Percentiles rank a stretch among this genome's conserved stretches.
Evolutionary conservation across 805 yeast genomes (phyloP).

Genomic region (Saturnispora mendoncae): DNA sequence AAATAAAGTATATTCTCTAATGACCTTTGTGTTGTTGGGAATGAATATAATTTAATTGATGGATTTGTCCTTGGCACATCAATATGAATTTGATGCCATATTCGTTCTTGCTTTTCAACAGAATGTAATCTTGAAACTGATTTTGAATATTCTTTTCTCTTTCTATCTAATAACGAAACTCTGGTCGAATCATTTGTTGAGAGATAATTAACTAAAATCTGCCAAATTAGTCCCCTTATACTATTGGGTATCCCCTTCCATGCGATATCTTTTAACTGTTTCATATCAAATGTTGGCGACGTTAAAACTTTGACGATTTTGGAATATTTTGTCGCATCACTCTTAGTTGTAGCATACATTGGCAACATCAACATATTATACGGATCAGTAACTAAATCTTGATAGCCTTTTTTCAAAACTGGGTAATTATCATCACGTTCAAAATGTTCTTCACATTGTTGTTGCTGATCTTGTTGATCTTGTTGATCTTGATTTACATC

Average conservation of each 20-base stretch:
- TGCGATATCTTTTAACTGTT: slow-evolving; percentile 64
- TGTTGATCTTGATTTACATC: slow-evolving; percentile 31
- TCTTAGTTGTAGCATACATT: slow-evolving; percentile 22
- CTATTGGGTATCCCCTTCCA: slow-evolving; percentile 93
- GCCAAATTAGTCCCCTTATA: slow-evolving; percentile 82
- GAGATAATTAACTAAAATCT: slow-evolving; percentile 76
- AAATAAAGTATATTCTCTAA: slow-evolving; percentile 74
- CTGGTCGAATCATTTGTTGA: slow-evolving; percentile 81
- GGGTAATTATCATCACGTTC: slow-evolving; percentile 18
- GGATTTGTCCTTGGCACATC: slow-evolving; percentile 96
- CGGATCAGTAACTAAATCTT: slow-evolving; percentile 36
- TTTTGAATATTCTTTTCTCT: slow-evolving; percentile 76
- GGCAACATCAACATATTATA: slow-evolving; percentile 28
- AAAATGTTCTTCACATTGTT: slow-evolving; percentile 1
- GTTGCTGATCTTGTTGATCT: not conserved
- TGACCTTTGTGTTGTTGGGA: slow-evolving; percentile 62
- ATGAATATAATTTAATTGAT: slow-evolving; percentile 61
- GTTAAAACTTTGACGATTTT: slow-evolving; percentile 58
- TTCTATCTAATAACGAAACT: slow-evolving; percentile 56
- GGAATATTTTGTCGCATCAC: slow-evolving; percentile 47
- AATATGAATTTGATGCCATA: slow-evolving; percentile 93
- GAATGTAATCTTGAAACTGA: slow-evolving; percentile 60
- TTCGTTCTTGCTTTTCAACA: slow-evolving; percentile 55
- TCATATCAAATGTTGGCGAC: slow-evolving; percentile 50
- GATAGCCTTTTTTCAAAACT: slow-evolving; percentile 24